Evolutionary conservation across 2,329 filamentous ascomycete species (phyloP).

Genomic region (Capronia americana): DNA sequence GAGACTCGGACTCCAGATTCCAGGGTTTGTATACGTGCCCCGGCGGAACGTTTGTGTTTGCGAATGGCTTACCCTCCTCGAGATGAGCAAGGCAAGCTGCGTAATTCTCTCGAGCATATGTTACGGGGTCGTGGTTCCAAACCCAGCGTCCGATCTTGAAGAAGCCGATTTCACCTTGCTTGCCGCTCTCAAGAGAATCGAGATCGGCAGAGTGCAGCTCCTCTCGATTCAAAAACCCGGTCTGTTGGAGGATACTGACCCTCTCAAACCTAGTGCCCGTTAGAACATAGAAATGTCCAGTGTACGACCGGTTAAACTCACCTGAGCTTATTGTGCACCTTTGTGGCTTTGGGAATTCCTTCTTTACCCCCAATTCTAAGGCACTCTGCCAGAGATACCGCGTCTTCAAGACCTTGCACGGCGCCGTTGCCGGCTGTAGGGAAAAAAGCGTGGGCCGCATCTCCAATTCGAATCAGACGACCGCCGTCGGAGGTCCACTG

Average conservation of each 20-base stretch:
- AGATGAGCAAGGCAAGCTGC: slow-evolving; percentile 8
- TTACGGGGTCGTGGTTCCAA: slow-evolving; percentile 19
- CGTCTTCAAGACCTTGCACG: slow-evolving; percentile 62
- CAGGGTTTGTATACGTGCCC: slow-evolving; percentile 51
- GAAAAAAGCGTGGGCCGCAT: slow-evolving; percentile 61
- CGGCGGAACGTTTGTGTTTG: slow-evolving; percentile 49
- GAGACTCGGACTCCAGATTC: slow-evolving; percentile 47
- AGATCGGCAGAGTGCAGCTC: slow-evolving; percentile 17
- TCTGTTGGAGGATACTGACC: slow-evolving; percentile 19
- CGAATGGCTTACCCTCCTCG: slow-evolving; percentile 6
- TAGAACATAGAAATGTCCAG: too few relatives aligned
- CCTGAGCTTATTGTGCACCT: slow-evolving; percentile 27
- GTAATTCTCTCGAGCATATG: slow-evolving; percentile 21
- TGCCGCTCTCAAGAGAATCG: not conserved
- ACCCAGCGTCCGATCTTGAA: slow-evolving; percentile 28
- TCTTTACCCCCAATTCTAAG: slow-evolving; percentile 40
- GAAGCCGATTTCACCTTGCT: slow-evolving; percentile 11
- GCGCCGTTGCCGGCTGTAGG: slow-evolving; percentile 62
- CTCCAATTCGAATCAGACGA: slow-evolving; percentile 56
- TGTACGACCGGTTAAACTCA: too few relatives aligned
- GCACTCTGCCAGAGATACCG: slow-evolving; percentile 54
- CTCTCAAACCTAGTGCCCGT: slow-evolving; percentile 17
- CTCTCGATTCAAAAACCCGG: slow-evolving; percentile 20
- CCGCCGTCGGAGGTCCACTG: slow-evolving; percentile 20
- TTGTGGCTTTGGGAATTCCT: slow-evolving; percentile 30